phyloP scores from a whole-genome alignment of 805 yeast genomes.

The Candida khao-thaluensis region DNA sequence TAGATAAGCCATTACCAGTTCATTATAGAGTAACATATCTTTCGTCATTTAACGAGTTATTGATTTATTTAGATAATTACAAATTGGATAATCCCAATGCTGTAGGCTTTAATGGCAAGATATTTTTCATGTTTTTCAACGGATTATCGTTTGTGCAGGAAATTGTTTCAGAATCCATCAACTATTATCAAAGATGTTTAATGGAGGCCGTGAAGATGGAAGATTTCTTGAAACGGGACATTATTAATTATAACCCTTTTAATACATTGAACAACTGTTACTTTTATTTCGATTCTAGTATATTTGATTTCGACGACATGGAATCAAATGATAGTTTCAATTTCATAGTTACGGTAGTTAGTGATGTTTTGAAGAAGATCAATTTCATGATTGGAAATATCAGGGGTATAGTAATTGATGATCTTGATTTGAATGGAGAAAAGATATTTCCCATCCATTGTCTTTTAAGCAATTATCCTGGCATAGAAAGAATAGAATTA shows the following conservation, averaged over 20 bases:
- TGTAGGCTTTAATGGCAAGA: conserved; percentile 25
- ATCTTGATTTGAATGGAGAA: conserved; percentile 28
- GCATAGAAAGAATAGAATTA: conserved; percentile 30
- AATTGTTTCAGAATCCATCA: conserved; percentile 30
- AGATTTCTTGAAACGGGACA: conserved; percentile 5
- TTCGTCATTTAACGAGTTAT: conserved; percentile 14
- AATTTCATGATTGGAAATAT: conserved; percentile 33
- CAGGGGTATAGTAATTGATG: conserved; percentile 33
- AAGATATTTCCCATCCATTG: conserved; percentile 29
- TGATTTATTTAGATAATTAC: conserved; percentile 23
- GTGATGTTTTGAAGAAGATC: conserved; percentile 35
- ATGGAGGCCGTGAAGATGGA: conserved; percentile 5
- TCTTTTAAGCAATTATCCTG: conserved; percentile 31
- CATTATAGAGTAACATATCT: conserved; percentile 12
- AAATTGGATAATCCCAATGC: conserved; percentile 12
- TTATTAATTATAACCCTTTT: conserved; percentile 6
- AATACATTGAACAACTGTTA: conserved; percentile 15
- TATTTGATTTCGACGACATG: conserved; percentile 28
- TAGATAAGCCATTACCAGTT: conserved; percentile 14
- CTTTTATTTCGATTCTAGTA: conserved; percentile 34
- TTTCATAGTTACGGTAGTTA: conserved; percentile 28
- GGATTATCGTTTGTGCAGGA: conserved; percentile 33
- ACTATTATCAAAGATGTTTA: conserved; percentile 20
- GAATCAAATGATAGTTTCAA: conserved; percentile 26
- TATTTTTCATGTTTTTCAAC: conserved; percentile 38